Base-by-base conservation (phyloP, 2,329 filamentous ascomycete species). In the Exophiala xenobiotica region DNA sequence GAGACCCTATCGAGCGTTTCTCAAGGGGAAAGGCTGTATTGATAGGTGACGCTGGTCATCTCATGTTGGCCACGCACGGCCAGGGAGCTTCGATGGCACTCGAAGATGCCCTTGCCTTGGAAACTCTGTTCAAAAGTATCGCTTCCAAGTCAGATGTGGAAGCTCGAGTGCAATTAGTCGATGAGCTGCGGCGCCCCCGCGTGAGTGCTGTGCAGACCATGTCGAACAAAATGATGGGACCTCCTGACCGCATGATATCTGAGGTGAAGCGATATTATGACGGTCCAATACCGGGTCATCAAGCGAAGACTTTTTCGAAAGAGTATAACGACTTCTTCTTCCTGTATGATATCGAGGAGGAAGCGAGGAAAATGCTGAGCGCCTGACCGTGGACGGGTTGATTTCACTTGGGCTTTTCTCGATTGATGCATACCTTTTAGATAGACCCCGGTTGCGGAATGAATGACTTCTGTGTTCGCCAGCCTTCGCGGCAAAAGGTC, bases 1-100 rank as follows among this genome's bases (percentile, higher is more conserved):
- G 54, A 33, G 46, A 57, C 20, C 53, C 53, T 24, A 31, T 56
- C 14, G 37, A 49, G 24, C 49, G 16, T 1, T 87, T 81, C 77
- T 35, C 72, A 0, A 73, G 77, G 1, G 78, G 68, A 0, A 74
- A 70, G 3, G 64, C 86, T n/a, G 81, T 76, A 1, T 65, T 87
- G 0, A 65, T 88, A 0, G 85, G 85, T 0, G 85, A 88, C 62
- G 82, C 85, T 0, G 54, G 24, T 18, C 85, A 88, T 63, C 82
- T 84, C 0, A 86, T 87, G 60, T 69, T 83, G 0, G 83, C 83
- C 12, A 78, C 81, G 50, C 80, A 82, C 66, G 65, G 65, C 2
- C 64, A 68, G 40, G 66, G 65, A 27, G 66, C 61, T 3, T 61
- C 61, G 1, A 67, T 66, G 65, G 66, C 65, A 4, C 63, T 69